Evolutionary conservation across 257 asterid genomes (phyloP).

Genomic region (Orobanche coerulescens): DNA sequence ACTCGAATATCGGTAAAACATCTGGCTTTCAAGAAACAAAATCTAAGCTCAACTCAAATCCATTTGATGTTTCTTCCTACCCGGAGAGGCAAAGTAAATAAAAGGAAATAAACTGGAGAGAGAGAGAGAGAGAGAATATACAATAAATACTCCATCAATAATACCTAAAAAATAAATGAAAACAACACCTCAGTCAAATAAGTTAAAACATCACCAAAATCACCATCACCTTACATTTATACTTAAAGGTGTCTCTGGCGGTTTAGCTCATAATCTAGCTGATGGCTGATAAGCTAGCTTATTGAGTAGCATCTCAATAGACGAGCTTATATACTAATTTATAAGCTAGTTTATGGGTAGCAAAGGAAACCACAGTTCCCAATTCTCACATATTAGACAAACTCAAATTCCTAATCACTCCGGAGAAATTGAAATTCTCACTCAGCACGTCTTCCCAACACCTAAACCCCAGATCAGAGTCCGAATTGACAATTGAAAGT

Average conservation of each 20-base stretch:
- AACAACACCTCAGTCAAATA: conserved; percentile 3
- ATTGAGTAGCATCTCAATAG: no score
- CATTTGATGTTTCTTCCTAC: background rate
- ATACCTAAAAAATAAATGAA: background rate
- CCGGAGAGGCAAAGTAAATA: conserved; percentile 8
- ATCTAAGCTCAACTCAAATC: background rate
- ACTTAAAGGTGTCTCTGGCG: no score
- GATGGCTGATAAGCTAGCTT: no score
- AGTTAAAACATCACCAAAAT: conserved; percentile 1
- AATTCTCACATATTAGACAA: background rate
- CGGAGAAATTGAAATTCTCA: background rate
- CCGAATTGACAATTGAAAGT: background rate
- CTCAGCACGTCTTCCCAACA: background rate
- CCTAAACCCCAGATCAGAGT: conserved; percentile 23
- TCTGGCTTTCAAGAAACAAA: background rate
- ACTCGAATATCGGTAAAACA: conserved; percentile 4
- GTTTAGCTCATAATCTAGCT: no score
- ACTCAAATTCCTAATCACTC: conserved; percentile 12
- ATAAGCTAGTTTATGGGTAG: no score
- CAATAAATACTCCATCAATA: background rate
- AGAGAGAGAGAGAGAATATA: background rate
- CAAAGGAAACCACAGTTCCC: conserved; percentile 15
- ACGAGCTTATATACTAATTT: no score
- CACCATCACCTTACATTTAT: no score
- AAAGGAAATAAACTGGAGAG: background rate